These are phyloP conservation scores for Penicillium desertorum DNA, from an alignment of 495 filamentous ascomycete species.

Conservation along the genomic window DNA sequence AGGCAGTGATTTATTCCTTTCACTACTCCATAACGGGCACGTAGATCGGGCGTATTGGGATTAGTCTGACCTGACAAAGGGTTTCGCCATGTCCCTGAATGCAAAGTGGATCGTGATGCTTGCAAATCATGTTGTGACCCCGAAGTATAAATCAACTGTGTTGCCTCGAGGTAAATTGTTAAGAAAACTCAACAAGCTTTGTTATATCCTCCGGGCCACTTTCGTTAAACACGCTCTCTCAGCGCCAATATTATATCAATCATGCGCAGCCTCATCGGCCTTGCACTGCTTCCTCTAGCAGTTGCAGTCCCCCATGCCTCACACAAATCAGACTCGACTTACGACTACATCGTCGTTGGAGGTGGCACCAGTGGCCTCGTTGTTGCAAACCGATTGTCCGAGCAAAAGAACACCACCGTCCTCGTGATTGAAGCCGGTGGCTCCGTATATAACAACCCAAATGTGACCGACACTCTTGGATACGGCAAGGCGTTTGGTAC, in stretches of 20 bases:
- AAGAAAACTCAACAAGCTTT: neutral
- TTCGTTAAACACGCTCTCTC: neutral
- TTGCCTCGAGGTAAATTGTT: neutral
- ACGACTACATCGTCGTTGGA: slow-evolving; percentile 53
- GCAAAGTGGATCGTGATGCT: neutral
- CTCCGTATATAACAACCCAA: slow-evolving; percentile 48
- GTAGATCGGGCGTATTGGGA: neutral
- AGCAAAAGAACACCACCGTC: slow-evolving; percentile 45
- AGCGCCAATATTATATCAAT: neutral
- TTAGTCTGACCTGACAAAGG: neutral
- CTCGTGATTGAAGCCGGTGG: slow-evolving; percentile 56
- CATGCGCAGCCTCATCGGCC: slow-evolving; percentile 19
- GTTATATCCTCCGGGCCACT: neutral
- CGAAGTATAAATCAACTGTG: neutral
- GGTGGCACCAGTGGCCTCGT: slow-evolving; percentile 55
- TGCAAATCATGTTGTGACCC: neutral
- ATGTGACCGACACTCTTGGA: slow-evolving; percentile 45
- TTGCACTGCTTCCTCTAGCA: slow-evolving; percentile 21
- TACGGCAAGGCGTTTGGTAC: slow-evolving; percentile 47
- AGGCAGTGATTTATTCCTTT: neutral
- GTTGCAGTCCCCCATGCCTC: slow-evolving; percentile 11
- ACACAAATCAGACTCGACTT: slow-evolving; percentile 12
- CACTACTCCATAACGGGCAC: neutral
- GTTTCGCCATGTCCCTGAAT: neutral
- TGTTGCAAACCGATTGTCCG: slow-evolving; percentile 54